Evolutionary conservation across 75 land plant species (phyloP).

Genomic region (Ceratopteris richardii): DNA sequence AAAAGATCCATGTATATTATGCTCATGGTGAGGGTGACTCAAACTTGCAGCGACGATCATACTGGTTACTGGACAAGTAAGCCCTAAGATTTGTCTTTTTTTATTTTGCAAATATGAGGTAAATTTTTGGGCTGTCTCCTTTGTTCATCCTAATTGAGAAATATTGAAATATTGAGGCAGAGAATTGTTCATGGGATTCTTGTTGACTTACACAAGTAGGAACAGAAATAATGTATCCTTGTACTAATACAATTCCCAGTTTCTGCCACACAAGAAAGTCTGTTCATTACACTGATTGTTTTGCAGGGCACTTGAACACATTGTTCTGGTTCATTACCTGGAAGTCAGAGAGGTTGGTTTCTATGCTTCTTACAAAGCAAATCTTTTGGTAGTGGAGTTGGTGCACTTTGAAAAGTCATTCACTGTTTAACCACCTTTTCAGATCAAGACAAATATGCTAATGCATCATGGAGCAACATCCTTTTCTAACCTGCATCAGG

Average conservation of each 20-base stretch:
- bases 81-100: slow-evolving; percentile 7
- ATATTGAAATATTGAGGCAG: not conserved
- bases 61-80: slow-evolving; percentile 88
- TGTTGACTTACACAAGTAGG: no score
- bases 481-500: not conserved
- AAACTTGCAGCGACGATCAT: slow-evolving; percentile 67
- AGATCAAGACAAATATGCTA: not conserved
- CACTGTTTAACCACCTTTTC: not conserved
- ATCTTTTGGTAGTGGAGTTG: not conserved
- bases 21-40: slow-evolving; percentile 75
- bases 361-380: not conserved
- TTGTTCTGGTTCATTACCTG: slow-evolving; percentile 85
- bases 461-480: not conserved
- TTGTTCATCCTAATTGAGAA: not conserved
- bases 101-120: slow-evolving; percentile 1
- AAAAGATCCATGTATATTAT: slow-evolving; percentile 82
- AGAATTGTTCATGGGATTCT: no score
- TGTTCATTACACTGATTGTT: not conserved
- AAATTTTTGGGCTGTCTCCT: not conserved
- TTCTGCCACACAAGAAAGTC: not conserved
- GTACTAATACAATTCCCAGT: no score
- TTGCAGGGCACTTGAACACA: slow-evolving; percentile 60
- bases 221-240: no score
- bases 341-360: slow-evolving; percentile 52
- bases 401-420: not conserved